Evolutionary conservation across 2,329 filamentous ascomycete genomes (phyloP).

Genomic region (Pseudogymnoascus destructans): DNA sequence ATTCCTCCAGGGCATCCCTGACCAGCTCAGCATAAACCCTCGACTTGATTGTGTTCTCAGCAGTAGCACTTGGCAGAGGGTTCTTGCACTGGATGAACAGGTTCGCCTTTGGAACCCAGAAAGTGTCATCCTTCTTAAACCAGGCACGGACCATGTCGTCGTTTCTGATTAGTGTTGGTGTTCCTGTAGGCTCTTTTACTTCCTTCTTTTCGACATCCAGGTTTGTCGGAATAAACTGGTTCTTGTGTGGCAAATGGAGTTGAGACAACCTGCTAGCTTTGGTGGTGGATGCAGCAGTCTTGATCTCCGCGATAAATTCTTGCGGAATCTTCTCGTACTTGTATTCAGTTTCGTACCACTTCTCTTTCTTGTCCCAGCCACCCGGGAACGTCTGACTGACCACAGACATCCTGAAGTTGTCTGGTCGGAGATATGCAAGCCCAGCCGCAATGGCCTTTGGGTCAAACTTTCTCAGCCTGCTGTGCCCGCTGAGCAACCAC

Average conservation of each 20-base stretch:
- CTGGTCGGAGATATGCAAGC: slow-evolving; percentile 61
- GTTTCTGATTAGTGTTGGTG: slow-evolving; percentile 73
- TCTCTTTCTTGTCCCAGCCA: slow-evolving; percentile 75
- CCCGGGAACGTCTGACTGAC: slow-evolving; percentile 76
- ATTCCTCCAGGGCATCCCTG: slow-evolving; percentile 77
- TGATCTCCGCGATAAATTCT: slow-evolving; percentile 60
- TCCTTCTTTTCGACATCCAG: slow-evolving; percentile 93
- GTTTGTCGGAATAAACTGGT: slow-evolving; percentile 89
- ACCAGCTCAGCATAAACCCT: slow-evolving; percentile 76
- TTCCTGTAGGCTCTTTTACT: slow-evolving; percentile 56
- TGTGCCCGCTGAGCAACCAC: slow-evolving; percentile 71
- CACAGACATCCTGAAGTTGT: slow-evolving; percentile 79
- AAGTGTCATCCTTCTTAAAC: slow-evolving; percentile 98
- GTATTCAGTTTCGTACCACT: slow-evolving; percentile 97
- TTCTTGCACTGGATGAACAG: slow-evolving; percentile 70
- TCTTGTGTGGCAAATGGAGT: slow-evolving; percentile 78
- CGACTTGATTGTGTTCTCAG: slow-evolving; percentile 64
- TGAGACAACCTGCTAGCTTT: slow-evolving; percentile 49
- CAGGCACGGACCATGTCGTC: slow-evolving; percentile 71
- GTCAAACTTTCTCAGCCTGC: slow-evolving; percentile 67
- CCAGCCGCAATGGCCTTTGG: slow-evolving; percentile 61
- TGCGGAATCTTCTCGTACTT: slow-evolving; percentile 65
- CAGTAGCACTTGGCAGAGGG: slow-evolving; percentile 65
- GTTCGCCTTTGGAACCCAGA: slow-evolving; percentile 94
- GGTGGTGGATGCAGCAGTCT: slow-evolving; percentile 45